A percentile compares a stretch with the other conserved stretches of the same genome.
Evolutionary conservation across 805 yeast species (phyloP).

Genomic region (Cephaloascus albidus): DNA sequence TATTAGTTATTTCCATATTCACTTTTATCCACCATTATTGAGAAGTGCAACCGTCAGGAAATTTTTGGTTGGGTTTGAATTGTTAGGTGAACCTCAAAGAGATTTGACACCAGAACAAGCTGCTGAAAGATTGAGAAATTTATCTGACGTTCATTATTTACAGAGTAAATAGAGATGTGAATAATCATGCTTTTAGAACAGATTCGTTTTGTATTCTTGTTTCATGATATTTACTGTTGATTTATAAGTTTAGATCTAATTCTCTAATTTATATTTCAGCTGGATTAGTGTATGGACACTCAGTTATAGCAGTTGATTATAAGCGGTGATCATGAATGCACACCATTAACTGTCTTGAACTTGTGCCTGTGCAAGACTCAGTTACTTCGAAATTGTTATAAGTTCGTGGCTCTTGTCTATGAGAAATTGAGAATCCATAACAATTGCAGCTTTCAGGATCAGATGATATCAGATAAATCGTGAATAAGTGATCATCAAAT

Average conservation of each 20-base stretch:
- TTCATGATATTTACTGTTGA: neutral
- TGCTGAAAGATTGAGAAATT: conserved; percentile 40
- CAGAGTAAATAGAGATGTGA: neutral
- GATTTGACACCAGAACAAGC: conserved; percentile 62
- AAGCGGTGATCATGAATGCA: too few species aligned
- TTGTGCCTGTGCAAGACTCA: too few species aligned
- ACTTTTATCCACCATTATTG: conserved; percentile 70
- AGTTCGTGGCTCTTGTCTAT: too few species aligned
- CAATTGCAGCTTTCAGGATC: too few species aligned
- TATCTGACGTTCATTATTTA: conserved; percentile 28
- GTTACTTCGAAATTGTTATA: too few species aligned
- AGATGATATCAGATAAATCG: too few species aligned
- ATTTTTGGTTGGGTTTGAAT: conserved; percentile 68
- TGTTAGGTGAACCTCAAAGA: conserved; percentile 61
- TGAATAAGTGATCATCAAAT: too few species aligned
- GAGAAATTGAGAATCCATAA: too few species aligned
- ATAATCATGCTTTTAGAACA: neutral
- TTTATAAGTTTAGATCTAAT: neutral
- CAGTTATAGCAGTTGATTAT: too few species aligned
- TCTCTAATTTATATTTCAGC: neutral
- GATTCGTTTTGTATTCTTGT: neutral
- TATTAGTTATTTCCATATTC: conserved; percentile 52
- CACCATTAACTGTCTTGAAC: too few species aligned
- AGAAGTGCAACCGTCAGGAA: conserved; percentile 69
- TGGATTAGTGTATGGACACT: too few species aligned